These are phyloP conservation scores for Furcasterigmium furcatum DNA, from an alignment of 2,329 filamentous ascomycete genomes.

Conservation along the genomic window DNA sequence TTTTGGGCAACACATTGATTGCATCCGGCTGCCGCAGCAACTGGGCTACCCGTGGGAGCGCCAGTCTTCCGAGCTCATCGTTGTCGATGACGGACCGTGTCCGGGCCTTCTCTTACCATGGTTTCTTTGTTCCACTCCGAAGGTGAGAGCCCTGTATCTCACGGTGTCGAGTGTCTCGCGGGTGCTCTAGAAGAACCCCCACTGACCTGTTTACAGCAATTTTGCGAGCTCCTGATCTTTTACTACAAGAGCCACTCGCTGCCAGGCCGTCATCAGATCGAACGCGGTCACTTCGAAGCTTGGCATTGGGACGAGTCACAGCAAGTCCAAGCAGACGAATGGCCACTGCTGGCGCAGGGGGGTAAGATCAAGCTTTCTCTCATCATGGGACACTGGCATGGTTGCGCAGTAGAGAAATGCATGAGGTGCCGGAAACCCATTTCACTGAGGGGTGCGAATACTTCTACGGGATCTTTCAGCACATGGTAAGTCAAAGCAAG, in stretches of 20 bases:
- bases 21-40: neutral
- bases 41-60: neutral
- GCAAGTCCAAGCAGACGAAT: neutral
- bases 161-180: too few relatives aligned
- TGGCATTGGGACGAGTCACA: neutral
- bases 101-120: neutral
- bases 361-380: neutral
- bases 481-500: too few relatives aligned
- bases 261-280: neutral
- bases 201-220: neutral
- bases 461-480: neutral
- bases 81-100: neutral
- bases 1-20: neutral
- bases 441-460: neutral
- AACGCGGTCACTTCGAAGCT: neutral
- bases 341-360: neutral
- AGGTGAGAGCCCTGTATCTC: too few relatives aligned
- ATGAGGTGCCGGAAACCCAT: neutral
- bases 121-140: neutral
- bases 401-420: neutral
- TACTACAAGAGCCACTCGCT: neutral
- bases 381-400: neutral
- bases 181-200: neutral
- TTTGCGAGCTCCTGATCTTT: neutral
- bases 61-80: neutral